phyloP scores from a whole-genome alignment of 176 grass and related monocot species.

The bread wheat (Triticum aestivum) region DNA sequence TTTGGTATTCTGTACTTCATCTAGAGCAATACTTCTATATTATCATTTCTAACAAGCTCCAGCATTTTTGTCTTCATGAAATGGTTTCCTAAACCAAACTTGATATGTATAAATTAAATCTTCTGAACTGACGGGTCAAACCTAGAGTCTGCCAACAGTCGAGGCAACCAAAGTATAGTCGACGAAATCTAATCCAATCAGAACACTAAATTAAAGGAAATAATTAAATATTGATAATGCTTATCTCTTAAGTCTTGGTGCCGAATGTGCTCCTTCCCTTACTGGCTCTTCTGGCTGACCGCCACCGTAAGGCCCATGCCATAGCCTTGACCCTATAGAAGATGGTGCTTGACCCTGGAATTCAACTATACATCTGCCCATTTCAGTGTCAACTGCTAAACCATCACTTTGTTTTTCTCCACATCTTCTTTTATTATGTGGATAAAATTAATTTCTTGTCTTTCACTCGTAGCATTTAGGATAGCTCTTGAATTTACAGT shows the following conservation, averaged over 20 bases:
- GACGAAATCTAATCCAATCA: neutral
- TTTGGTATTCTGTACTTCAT: neutral
- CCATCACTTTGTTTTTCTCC: neutral
- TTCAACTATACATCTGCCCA: neutral
- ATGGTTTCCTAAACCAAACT: neutral
- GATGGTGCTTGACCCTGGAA: neutral
- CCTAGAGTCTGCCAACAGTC: neutral
- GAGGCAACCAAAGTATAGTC: neutral
- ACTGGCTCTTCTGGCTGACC: neutral
- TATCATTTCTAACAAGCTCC: neutral
- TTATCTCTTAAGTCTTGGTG: neutral
- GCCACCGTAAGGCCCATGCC: neutral
- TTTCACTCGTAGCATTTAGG: neutral
- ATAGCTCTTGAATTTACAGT: neutral
- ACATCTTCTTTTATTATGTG: neutral
- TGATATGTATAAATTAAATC: neutral
- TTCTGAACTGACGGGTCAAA: neutral
- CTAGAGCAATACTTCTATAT: neutral
- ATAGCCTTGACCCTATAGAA: neutral
- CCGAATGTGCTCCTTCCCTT: neutral
- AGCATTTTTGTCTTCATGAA: neutral
- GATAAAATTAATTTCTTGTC: neutral
- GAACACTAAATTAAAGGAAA: neutral
- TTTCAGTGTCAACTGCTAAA: neutral
- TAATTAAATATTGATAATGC: neutral